Conservation (phyloP, 2,329 filamentous ascomycete genomes). For the Endoconidiophora laricicola region DNA sequence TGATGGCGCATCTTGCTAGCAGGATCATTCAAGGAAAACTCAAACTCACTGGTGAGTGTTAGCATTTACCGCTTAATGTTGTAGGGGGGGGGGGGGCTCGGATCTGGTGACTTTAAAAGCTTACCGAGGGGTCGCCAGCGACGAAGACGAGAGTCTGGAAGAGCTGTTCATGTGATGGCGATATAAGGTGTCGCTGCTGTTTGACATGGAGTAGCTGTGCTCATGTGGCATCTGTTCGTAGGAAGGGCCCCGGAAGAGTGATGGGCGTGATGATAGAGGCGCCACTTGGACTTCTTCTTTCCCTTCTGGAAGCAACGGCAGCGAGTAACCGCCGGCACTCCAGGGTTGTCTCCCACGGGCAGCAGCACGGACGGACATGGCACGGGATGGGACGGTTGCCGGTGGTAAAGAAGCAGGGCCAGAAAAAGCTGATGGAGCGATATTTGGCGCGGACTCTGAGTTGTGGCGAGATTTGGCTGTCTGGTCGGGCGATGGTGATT, state of each 20-base stretch:
- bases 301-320: constrained; percentile 26
- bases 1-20: constrained; percentile 20
- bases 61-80: background rate
- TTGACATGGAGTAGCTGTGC: constrained; percentile 14
- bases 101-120: background rate
- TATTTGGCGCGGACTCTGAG: constrained; percentile 8
- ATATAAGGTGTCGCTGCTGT: constrained; percentile 15
- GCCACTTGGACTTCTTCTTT: constrained; percentile 18
- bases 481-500: constrained; percentile 21
- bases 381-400: constrained; percentile 2
- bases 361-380: constrained; percentile 16
- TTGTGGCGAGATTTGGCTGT: constrained; percentile 9
- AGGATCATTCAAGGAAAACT: constrained; percentile 7
- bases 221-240: constrained; percentile 11
- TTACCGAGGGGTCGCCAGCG: constrained; percentile 13
- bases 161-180: constrained; percentile 15
- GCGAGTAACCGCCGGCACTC: constrained; percentile 33
- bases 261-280: constrained; percentile 6
- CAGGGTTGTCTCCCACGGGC: constrained; percentile 25
- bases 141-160: constrained; percentile 13
- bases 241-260: constrained; percentile 11
- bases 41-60: constrained; percentile 8
- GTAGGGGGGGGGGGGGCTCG: no score
- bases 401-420: constrained; percentile 1
- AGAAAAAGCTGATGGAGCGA: background rate